Conservation (phyloP, 805 yeast genomes). For the Suhomyces sp. region DNA sequence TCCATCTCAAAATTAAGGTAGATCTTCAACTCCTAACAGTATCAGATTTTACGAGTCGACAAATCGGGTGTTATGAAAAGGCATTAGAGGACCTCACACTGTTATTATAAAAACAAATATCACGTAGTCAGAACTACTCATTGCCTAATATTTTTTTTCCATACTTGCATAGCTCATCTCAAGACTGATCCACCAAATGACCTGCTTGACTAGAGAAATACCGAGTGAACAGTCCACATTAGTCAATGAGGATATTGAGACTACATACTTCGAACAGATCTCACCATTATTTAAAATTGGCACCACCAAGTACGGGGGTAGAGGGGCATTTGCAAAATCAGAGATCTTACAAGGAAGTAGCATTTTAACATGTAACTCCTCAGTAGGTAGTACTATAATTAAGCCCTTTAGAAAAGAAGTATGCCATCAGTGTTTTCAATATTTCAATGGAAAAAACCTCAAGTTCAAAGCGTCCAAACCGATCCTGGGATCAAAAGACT, state of each 20-base stretch:
- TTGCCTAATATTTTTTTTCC: neutral
- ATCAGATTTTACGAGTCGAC: neutral
- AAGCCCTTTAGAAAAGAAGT: slow-evolving; percentile 61
- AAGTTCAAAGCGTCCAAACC: slow-evolving; percentile 34
- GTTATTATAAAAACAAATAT: neutral
- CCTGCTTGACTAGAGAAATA: neutral
- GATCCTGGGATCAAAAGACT: slow-evolving; percentile 8
- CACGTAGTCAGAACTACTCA: neutral
- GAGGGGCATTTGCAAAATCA: slow-evolving; percentile 54
- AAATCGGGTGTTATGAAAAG: neutral
- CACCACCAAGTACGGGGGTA: slow-evolving; percentile 50
- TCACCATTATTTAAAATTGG: slow-evolving; percentile 33
- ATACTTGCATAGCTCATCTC: neutral
- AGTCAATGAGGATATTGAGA: neutral
- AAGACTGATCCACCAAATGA: neutral
- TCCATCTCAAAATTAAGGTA: neutral
- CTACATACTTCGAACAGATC: slow-evolving; percentile 8
- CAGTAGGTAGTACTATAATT: slow-evolving; percentile 47
- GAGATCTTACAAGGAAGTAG: slow-evolving; percentile 40
- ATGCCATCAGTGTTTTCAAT: slow-evolving; percentile 52
- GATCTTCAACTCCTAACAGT: neutral
- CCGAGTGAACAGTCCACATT: slow-evolving; percentile 4
- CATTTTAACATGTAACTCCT: slow-evolving; percentile 37
- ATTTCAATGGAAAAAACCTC: slow-evolving; percentile 46
- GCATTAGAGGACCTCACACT: neutral